phyloP scores from a whole-genome alignment of 2,329 filamentous ascomycete species.

The Aspergillus caelatus region DNA sequence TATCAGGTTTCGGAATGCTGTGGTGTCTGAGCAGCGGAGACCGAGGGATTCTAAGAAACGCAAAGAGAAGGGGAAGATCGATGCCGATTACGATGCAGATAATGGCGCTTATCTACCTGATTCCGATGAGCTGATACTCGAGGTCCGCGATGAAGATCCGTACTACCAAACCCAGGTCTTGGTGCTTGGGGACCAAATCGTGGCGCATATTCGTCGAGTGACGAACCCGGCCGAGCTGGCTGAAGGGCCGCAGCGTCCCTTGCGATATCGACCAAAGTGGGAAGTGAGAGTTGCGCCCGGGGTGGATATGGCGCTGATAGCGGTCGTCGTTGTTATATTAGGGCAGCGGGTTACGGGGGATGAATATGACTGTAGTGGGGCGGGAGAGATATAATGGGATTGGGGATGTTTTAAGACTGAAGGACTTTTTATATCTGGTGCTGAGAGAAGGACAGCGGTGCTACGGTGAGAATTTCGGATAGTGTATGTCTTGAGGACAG shows the following conservation, averaged over 20 bases:
- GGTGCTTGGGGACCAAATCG: slow-evolving; percentile 10
- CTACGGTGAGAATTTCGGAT: accelerated
- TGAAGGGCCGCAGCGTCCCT: slow-evolving; percentile 20
- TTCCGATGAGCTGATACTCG: slow-evolving; percentile 10
- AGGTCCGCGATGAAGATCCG: slow-evolving; percentile 17
- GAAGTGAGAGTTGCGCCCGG: slow-evolving; percentile 18
- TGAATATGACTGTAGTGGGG: not conserved
- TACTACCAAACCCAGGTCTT: slow-evolving; percentile 20
- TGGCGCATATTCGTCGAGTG: slow-evolving; percentile 18
- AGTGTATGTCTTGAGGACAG: not conserved
- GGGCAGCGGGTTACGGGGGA: slow-evolving; percentile 12
- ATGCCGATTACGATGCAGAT: not conserved
- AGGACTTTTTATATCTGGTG: not conserved
- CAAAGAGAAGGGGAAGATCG: not conserved
- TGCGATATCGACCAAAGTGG: slow-evolving; percentile 21
- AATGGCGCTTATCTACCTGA: not conserved
- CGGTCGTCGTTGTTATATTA: slow-evolving; percentile 21
- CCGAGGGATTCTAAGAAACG: not conserved
- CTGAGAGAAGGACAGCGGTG: not conserved
- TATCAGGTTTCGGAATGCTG: slow-evolving; percentile 16
- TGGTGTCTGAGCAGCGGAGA: not conserved
- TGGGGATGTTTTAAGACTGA: not conserved
- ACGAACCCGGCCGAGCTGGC: slow-evolving; percentile 14
- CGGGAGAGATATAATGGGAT: not conserved
- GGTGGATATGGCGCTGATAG: slow-evolving; percentile 21